Conservation (phyloP, 140 eudicot genomes). For the Bidens hawaiensis region DNA sequence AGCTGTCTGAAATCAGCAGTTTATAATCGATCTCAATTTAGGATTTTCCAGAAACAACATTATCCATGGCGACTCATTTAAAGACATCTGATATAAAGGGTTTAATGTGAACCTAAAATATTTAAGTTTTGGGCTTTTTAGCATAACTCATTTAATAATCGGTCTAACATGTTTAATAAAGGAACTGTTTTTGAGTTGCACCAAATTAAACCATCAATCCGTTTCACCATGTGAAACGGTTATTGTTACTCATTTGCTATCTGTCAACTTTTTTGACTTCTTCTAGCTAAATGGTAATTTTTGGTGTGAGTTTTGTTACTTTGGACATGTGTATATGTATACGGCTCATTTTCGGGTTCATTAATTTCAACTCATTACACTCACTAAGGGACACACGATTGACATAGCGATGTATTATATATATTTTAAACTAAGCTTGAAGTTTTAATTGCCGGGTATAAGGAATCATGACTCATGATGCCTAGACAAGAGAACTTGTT, state of each 20-base stretch:
- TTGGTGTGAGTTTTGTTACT: neutral
- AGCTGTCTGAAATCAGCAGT: neutral
- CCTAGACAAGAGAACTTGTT: conserved; percentile 18
- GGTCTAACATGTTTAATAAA: neutral
- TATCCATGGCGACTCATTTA: neutral
- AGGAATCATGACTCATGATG: neutral
- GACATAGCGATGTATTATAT: too few relatives aligned
- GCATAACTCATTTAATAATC: neutral
- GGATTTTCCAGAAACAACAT: neutral
- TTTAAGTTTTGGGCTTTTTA: neutral
- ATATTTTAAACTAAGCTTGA: neutral
- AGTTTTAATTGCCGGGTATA: neutral
- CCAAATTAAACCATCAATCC: neutral
- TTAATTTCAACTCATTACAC: neutral
- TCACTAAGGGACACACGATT: too few relatives aligned
- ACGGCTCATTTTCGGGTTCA: neutral
- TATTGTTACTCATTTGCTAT: neutral
- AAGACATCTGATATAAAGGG: neutral
- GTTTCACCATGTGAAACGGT: neutral
- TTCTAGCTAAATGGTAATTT: neutral
- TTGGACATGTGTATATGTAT: neutral
- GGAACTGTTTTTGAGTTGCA: neutral
- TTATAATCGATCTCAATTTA: neutral
- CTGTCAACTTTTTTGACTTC: too few relatives aligned
- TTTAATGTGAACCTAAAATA: too few relatives aligned